These are phyloP conservation scores for Backusella sp. DNA, from an alignment of 192 early-diverging fungal species.

Conservation along the genomic window DNA sequence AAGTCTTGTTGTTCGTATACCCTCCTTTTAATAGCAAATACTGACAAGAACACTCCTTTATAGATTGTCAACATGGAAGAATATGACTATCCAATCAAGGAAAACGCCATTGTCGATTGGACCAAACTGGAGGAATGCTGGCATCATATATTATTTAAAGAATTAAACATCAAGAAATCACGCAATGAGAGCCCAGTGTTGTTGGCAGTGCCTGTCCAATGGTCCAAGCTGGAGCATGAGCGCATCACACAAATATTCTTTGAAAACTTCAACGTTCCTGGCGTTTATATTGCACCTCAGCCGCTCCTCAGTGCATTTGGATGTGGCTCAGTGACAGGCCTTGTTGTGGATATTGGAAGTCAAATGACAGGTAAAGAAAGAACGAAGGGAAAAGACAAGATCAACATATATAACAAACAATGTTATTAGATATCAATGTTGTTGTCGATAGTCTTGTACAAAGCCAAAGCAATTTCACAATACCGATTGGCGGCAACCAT, in stretches of 20 bases:
- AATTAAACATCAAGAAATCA: constrained; percentile 71
- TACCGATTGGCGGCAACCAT: constrained; percentile 69
- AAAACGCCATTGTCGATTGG: constrained; percentile 70
- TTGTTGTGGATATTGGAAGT: constrained; percentile 93
- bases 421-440: constrained; percentile 64
- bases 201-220: constrained; percentile 75
- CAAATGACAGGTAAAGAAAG: constrained; percentile 61
- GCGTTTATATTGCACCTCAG: constrained; percentile 79
- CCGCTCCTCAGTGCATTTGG: constrained; percentile 82
- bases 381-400: not conserved
- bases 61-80: constrained; percentile 26
- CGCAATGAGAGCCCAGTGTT: constrained; percentile 78
- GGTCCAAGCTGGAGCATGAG: constrained; percentile 82
- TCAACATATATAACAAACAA: constrained; percentile 4
- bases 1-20: constrained; percentile 11
- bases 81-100: constrained; percentile 50
- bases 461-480: constrained; percentile 52
- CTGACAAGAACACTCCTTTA: not conserved
- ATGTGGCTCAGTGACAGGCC: constrained; percentile 69
- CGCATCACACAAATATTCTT: constrained; percentile 85
- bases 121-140: constrained; percentile 69
- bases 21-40: not conserved
- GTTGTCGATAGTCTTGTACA: constrained; percentile 77
- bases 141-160: constrained; percentile 75
- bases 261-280: constrained; percentile 87